Conservation (phyloP, 2,329 filamentous ascomycete genomes). For the Botrytis medusae region DNA sequence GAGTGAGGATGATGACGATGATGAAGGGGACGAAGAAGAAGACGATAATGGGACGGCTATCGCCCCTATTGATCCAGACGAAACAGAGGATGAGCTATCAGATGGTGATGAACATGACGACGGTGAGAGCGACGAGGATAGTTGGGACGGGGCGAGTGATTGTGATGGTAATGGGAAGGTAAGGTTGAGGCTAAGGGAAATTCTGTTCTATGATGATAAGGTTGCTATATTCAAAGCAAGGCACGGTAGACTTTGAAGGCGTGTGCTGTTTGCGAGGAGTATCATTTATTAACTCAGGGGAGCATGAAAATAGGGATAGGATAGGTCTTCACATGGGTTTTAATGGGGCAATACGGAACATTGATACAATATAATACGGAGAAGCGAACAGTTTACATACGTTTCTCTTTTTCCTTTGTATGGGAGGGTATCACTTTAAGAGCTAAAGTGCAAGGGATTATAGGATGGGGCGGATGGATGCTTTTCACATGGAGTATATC, state of each 20-base stretch:
- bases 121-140: slow-evolving; percentile 49
- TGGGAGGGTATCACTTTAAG: neutral
- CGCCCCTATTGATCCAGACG: slow-evolving; percentile 40
- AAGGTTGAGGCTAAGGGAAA: slow-evolving; percentile 68
- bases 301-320: neutral
- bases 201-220: slow-evolving; percentile 82
- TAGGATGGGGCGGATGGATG: neutral
- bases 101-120: slow-evolving; percentile 42
- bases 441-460: neutral
- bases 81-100: slow-evolving; percentile 41
- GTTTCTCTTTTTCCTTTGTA: neutral
- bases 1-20: slow-evolving; percentile 45
- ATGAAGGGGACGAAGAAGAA: slow-evolving; percentile 47
- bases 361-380: neutral
- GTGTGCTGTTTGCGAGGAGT: neutral
- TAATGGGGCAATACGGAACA: neutral
- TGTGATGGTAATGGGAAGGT: slow-evolving; percentile 43
- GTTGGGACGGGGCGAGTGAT: slow-evolving; percentile 50
- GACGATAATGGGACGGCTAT: slow-evolving; percentile 41
- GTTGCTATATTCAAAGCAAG: slow-evolving; percentile 77
- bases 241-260: slow-evolving; percentile 34
- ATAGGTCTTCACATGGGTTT: neutral
- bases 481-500: neutral
- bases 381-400: neutral
- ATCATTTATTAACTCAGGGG: neutral